A percentile compares a stretch with the other conserved stretches of the same genome.
phyloP scores from a whole-genome alignment of 768 basidiomycete genomes.

The Coprinopsis marcescibilis region DNA sequence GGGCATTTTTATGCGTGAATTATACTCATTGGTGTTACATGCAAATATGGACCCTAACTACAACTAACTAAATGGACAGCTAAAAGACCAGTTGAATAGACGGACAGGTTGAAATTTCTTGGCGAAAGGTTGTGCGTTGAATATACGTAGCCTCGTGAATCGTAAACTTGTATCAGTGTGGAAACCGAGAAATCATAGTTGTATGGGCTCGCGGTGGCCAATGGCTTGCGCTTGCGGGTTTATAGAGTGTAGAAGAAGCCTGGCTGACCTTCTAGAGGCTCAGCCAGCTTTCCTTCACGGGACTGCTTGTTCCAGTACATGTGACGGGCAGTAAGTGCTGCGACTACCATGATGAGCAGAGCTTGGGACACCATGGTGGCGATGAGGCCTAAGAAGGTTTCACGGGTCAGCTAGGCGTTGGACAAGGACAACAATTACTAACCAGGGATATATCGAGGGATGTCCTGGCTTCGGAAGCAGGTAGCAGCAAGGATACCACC shows the following conservation, averaged over 20 bases:
- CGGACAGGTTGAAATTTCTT: no score
- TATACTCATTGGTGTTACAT: no score
- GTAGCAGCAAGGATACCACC: constrained; percentile 41
- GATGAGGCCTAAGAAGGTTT: constrained; percentile 26
- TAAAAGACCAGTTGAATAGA: no score
- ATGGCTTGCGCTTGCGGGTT: no score
- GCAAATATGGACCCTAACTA: no score
- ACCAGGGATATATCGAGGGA: constrained; percentile 41
- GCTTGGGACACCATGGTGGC: constrained; percentile 36
- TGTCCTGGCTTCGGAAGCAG: constrained; percentile 35
- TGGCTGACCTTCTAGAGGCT: constrained; percentile 29
- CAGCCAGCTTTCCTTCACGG: constrained; percentile 26
- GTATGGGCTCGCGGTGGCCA: no score
- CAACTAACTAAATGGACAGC: no score
- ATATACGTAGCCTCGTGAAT: no score
- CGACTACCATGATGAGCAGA: constrained; percentile 29
- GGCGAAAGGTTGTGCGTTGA: no score
- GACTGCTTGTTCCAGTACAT: constrained; percentile 29
- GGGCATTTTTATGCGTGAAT: no score
- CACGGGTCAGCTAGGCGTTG: not conserved
- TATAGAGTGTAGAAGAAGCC: constrained; percentile 36
- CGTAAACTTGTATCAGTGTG: no score
- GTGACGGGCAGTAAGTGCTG: constrained; percentile 30
- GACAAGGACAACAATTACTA: constrained; percentile 10
- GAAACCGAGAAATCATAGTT: no score